phyloP scores from a whole-genome alignment of 1,284 basidiomycete genomes.

The Pholiota adiposa region DNA sequence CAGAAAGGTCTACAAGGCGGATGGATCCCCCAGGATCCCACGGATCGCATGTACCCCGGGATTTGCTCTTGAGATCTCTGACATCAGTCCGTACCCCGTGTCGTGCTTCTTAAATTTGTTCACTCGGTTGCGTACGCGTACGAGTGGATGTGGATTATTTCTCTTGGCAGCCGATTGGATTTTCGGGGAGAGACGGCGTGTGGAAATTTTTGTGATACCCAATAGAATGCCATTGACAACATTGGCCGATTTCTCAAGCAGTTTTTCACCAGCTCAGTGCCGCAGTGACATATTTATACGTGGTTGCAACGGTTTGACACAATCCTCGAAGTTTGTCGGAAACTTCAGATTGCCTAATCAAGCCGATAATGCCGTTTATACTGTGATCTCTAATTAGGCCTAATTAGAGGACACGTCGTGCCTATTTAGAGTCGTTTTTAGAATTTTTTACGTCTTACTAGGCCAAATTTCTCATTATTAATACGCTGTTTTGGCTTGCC shows the following conservation, averaged over 20 bases:
- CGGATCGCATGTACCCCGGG: slow-evolving; percentile 61
- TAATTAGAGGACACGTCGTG: too few relatives aligned
- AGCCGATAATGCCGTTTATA: too few relatives aligned
- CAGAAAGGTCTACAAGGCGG: slow-evolving; percentile 69
- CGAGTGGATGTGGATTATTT: background rate
- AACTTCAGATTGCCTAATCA: too few relatives aligned
- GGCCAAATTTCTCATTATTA: too few relatives aligned
- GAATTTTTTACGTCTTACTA: too few relatives aligned
- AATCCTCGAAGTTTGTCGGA: too few relatives aligned
- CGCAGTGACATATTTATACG: too few relatives aligned
- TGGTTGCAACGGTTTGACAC: too few relatives aligned
- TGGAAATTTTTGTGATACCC: background rate
- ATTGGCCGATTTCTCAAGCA: background rate
- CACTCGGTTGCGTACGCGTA: background rate
- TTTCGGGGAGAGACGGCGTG: background rate
- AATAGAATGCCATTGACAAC: background rate
- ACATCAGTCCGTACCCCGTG: background rate
- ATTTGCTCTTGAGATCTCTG: slow-evolving; percentile 43
- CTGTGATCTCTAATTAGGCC: too few relatives aligned
- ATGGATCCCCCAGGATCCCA: slow-evolving; percentile 73
- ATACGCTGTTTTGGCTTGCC: too few relatives aligned
- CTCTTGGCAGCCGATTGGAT: background rate
- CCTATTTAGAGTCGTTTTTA: too few relatives aligned
- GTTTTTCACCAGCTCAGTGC: background rate
- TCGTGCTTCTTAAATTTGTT: background rate